Conservation (phyloP, 2,329 filamentous ascomycete species). For the Beauveria rudraprayagi region DNA sequence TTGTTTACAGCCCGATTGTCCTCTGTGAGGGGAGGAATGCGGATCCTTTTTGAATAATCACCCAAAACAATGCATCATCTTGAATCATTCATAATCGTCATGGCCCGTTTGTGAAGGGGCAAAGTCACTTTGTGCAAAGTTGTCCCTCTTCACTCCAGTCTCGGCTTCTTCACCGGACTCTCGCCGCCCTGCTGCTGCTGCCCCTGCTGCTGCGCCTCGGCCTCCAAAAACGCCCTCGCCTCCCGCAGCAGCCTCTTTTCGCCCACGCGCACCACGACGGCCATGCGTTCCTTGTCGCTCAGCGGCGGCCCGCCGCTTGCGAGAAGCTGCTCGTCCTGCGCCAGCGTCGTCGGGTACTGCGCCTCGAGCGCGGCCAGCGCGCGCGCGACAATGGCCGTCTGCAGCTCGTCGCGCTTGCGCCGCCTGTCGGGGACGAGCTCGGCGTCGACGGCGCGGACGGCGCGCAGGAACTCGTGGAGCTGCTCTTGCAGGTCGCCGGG, state of each 20-base stretch:
- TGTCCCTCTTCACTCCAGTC: neutral
- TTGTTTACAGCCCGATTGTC: neutral
- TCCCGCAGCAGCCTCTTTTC: slow-evolving; percentile 61
- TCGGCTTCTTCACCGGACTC: slow-evolving; percentile 15
- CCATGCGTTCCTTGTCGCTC: slow-evolving; percentile 45
- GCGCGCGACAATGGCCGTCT: slow-evolving; percentile 30
- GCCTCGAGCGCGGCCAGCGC: slow-evolving; percentile 30
- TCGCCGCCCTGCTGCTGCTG: slow-evolving; percentile 25
- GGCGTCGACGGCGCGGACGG: slow-evolving; percentile 35
- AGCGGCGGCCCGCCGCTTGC: slow-evolving; percentile 17
- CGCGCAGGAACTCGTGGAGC: slow-evolving; percentile 42
- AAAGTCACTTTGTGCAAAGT: neutral
- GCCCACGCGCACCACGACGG: slow-evolving; percentile 58
- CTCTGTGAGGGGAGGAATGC: slow-evolving; percentile 4
- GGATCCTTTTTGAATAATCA: neutral
- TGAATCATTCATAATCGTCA: neutral
- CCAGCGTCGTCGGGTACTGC: slow-evolving; percentile 35
- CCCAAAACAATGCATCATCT: neutral
- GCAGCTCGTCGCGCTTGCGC: slow-evolving; percentile 39
- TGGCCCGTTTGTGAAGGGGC: neutral
- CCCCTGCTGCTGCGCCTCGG: slow-evolving; percentile 15
- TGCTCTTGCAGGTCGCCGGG: slow-evolving; percentile 39
- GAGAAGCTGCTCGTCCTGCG: slow-evolving; percentile 33
- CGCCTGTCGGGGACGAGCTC: slow-evolving; percentile 41
- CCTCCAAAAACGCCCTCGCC: slow-evolving; percentile 33